These are phyloP conservation scores for Trifolium fragiferum DNA, from an alignment of 306 rosid genomes.

Conservation along the genomic window DNA sequence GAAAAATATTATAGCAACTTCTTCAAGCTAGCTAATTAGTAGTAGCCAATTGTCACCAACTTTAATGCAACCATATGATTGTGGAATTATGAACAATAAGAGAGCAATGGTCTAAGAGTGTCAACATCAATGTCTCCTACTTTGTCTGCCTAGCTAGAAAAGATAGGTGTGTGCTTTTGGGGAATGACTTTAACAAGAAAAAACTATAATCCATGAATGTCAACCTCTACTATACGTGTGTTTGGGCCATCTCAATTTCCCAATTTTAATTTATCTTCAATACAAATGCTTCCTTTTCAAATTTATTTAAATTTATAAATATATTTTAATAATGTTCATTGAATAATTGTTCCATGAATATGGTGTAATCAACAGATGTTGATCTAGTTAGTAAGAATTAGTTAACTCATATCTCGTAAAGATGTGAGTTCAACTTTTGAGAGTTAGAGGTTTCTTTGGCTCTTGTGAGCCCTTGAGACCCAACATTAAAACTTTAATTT, in stretches of 20 bases:
- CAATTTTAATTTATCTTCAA: neutral
- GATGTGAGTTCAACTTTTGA: too few species aligned
- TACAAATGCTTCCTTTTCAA: slow-evolving; percentile 32
- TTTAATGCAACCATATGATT: slow-evolving; percentile 24
- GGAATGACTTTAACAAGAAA: slow-evolving; percentile 29
- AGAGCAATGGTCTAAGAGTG: slow-evolving; percentile 49
- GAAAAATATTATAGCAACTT: slow-evolving; percentile 10
- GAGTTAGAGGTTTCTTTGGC: too few species aligned
- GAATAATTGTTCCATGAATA: neutral
- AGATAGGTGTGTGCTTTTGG: slow-evolving; percentile 32
- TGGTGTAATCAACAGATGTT: neutral
- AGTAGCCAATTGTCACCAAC: slow-evolving; percentile 24
- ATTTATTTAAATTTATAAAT: neutral
- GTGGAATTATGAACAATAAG: slow-evolving; percentile 47
- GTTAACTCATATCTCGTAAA: too few species aligned
- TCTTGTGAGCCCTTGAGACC: too few species aligned
- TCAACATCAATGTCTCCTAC: slow-evolving; percentile 71
- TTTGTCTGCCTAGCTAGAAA: slow-evolving; percentile 47
- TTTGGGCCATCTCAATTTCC: slow-evolving; percentile 21
- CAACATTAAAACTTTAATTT: too few species aligned
- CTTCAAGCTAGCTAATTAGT: neutral
- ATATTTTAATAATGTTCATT: neutral
- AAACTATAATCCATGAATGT: slow-evolving; percentile 33
- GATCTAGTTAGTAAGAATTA: too few species aligned
- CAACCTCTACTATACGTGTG: slow-evolving; percentile 25